Conservation (phyloP, 1,139 yeast genomes). For the Geotrichum australiense region DNA sequence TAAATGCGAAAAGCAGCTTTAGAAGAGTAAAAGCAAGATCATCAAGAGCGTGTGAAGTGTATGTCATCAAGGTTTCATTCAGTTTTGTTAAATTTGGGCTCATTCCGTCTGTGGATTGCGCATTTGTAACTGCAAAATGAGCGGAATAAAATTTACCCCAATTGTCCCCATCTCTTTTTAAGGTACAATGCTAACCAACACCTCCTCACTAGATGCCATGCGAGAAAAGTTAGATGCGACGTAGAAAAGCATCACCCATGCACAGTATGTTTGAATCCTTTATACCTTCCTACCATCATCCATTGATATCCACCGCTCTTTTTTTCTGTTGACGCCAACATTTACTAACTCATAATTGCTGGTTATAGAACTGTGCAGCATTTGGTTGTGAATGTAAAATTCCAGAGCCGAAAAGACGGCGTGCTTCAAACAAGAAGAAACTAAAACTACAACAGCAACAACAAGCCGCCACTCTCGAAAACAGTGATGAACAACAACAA, state of each 20-base stretch:
- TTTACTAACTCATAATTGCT: constrained; percentile 3
- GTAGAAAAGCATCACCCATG: constrained; percentile 70
- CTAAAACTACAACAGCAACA: not conserved
- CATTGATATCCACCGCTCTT: not conserved
- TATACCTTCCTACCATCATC: too few relatives aligned
- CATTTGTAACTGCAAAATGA: too few relatives aligned
- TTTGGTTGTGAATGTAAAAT: constrained; percentile 67
- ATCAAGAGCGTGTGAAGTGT: constrained; percentile 34
- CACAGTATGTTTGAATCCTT: constrained; percentile 41
- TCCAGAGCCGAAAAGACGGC: constrained; percentile 41
- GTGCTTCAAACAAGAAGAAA: constrained; percentile 28
- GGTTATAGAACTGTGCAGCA: constrained; percentile 61
- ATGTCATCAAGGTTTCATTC: constrained; percentile 23
- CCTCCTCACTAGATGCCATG: constrained; percentile 42
- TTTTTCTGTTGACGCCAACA: not conserved
- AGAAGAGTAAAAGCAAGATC: constrained; percentile 31
- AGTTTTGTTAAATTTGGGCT: too few relatives aligned
- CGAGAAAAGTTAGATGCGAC: constrained; percentile 66
- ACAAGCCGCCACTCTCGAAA: too few relatives aligned
- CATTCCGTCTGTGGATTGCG: too few relatives aligned
- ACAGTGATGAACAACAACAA: too few relatives aligned
- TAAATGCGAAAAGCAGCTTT: constrained; percentile 24
- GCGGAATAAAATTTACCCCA: too few relatives aligned
- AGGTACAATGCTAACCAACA: not conserved
- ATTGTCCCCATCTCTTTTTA: not conserved